phyloP scores from a whole-genome alignment of 2,329 filamentous ascomycete genomes.

The Trichoderma sp. region DNA sequence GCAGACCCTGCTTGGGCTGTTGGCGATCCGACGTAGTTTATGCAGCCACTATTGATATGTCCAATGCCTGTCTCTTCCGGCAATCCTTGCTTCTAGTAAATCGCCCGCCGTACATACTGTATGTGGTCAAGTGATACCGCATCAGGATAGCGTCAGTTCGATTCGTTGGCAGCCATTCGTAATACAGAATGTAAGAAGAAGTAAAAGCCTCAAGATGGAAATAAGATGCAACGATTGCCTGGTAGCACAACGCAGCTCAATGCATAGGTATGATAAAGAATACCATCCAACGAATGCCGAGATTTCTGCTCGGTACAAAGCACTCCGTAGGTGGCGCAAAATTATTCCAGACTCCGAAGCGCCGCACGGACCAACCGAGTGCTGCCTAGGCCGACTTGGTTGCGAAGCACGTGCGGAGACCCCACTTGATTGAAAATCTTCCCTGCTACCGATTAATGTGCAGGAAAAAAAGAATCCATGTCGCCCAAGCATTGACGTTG shows the following conservation, averaged over 20 bases:
- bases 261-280: background rate
- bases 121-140: slow-evolving; percentile 5
- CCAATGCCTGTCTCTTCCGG: background rate
- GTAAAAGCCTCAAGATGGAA: background rate
- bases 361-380: slow-evolving; percentile 15
- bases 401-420: slow-evolving; percentile 27
- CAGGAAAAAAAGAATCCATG: slow-evolving; percentile 27
- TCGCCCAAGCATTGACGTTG: slow-evolving; percentile 1
- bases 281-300: background rate
- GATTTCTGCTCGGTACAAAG: background rate
- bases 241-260: background rate
- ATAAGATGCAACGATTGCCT: background rate
- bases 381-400: slow-evolving; percentile 21
- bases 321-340: background rate
- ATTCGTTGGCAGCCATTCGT: background rate
- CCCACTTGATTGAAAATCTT: slow-evolving; percentile 29
- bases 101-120: background rate
- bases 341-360: slow-evolving; percentile 7
- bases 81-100: background rate
- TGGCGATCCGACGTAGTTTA: background rate
- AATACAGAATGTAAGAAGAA: background rate
- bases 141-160: background rate
- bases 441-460: slow-evolving; percentile 10
- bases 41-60: background rate
- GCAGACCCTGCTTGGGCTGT: background rate